Conservation (phyloP, 495 filamentous ascomycete genomes). For the Beverwykella pulmonaria region DNA sequence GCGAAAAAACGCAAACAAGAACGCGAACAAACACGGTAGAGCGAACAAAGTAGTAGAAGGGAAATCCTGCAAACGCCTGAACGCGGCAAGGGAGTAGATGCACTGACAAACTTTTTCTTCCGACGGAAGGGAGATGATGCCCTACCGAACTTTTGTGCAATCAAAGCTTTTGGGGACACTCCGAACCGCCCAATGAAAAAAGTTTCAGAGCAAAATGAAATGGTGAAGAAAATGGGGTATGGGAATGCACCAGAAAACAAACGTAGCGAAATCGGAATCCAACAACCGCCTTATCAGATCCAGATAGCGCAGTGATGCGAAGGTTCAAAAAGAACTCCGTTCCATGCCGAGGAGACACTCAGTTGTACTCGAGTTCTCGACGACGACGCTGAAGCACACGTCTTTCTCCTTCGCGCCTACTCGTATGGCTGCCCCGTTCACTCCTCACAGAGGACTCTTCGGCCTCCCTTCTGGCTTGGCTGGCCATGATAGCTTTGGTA, state of each 20-base stretch:
- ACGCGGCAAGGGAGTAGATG: conserved; percentile 6
- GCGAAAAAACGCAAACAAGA: conserved; percentile 7
- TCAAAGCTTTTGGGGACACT: conserved; percentile 32
- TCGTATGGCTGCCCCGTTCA: conserved; percentile 17
- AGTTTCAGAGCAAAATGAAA: conserved; percentile 2
- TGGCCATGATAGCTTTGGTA: not conserved
- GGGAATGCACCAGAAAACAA: conserved; percentile 6
- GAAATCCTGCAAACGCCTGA: conserved; percentile 18
- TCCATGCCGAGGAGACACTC: not conserved
- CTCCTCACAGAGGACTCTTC: conserved; percentile 31
- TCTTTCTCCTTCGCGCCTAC: conserved; percentile 6
- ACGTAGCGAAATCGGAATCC: not conserved
- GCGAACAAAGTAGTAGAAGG: not conserved
- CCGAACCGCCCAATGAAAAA: conserved; percentile 34
- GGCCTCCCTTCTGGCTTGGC: conserved; percentile 16
- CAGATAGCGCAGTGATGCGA: not conserved
- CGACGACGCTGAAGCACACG: conserved; percentile 4
- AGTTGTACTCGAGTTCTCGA: conserved; percentile 11
- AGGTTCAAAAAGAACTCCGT: not conserved
- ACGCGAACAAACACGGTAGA: conserved; percentile 6
- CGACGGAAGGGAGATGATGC: conserved; percentile 16
- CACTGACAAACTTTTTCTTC: conserved; percentile 22
- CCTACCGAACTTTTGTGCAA: conserved; percentile 16
- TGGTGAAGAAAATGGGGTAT: conserved; percentile 5
- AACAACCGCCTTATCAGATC: not conserved